Evolutionary conservation across 2,329 filamentous ascomycete species (phyloP), one percentile per base, ranked within the genome.

Genomic region (Mollisiaceae sp.): DNA sequence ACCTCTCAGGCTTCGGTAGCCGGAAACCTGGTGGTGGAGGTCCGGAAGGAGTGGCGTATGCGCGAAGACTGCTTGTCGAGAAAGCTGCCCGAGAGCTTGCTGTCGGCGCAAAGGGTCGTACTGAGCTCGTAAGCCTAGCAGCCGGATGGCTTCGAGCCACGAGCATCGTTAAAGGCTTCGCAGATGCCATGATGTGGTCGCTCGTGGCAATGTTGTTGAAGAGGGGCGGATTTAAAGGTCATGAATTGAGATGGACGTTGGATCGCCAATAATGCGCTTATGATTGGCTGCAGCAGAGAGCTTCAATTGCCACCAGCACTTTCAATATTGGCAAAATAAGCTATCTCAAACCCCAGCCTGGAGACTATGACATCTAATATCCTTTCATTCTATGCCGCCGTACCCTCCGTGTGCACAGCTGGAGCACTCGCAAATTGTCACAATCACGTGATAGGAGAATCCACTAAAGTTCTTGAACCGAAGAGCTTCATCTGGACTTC

Each of bases 1-100:
- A 98, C 81, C 87, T 82, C 78, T 89, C 86, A 60, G 86, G 89
- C 69, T 83, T 85, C 75, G 89, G 86, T 74, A 94, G 84, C 73
- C 95, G 89, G 85, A 97, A 97, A 70, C 89, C 89, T 72, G 88
- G 82, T 65, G 92, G 91, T 71, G 93, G 92, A 72, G 92, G 88
- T 58, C 94, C 93, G 70, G 86, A 84, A 69, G 93, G 92, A 57
- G 91, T 89, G 71, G 90, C 88, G 66, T 67, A 69, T 58, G 70
- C 65, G 64, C 75, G 74, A 55, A 72, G 54, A 50, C 63, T 60
- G 41, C 68, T 72, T 47, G 75, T 75, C 39, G 75, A 75, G 70
- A 76, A 75, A 41, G 71, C 65, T 14, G 71, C 71, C 54, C 70
- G 52, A 56, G 70, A 55, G 41, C 41, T 63, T 11, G 68, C 56